A percentile compares a stretch with the other conserved stretches of the same genome.
phyloP scores from a whole-genome alignment of 2,329 filamentous ascomycete genomes.

The Cyphellophora attinorum region DNA sequence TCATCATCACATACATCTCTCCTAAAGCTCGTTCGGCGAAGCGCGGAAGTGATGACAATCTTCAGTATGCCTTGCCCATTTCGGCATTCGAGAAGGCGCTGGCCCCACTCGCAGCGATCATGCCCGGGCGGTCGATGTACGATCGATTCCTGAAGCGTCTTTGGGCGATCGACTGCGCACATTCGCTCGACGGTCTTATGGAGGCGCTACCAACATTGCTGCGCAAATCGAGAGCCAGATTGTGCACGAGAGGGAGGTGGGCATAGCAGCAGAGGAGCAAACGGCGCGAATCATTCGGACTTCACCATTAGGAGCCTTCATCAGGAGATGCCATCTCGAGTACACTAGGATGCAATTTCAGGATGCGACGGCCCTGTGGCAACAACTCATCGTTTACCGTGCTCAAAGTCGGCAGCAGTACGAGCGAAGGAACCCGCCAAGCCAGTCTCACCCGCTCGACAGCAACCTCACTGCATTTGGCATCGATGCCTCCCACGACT shows the following conservation, averaged over 20 bases:
- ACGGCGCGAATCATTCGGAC: slow-evolving; percentile 50
- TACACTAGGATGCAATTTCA: slow-evolving; percentile 72
- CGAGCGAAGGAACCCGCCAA: slow-evolving; percentile 42
- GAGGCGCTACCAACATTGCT: slow-evolving; percentile 49
- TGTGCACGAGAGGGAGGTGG: slow-evolving; percentile 45
- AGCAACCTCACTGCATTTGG: slow-evolving; percentile 52
- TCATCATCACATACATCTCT: slow-evolving; percentile 63
- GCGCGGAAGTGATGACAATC: slow-evolving; percentile 11
- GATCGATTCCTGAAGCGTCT: slow-evolving; percentile 72
- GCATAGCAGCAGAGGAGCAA: slow-evolving; percentile 37
- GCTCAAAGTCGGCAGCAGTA: slow-evolving; percentile 59
- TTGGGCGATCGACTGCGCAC: slow-evolving; percentile 74
- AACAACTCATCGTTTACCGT: slow-evolving; percentile 69
- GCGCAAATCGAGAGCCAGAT: slow-evolving; percentile 52
- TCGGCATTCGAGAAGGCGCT: slow-evolving; percentile 39
- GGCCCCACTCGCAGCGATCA: slow-evolving; percentile 34
- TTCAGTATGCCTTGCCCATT: slow-evolving; percentile 21
- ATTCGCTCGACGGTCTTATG: slow-evolving; percentile 73
- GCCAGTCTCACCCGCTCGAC: slow-evolving; percentile 45
- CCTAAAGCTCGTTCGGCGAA: slow-evolving; percentile 26
- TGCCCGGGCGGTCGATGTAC: slow-evolving; percentile 76
- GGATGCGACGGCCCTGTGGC: slow-evolving; percentile 71
- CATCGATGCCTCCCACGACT: slow-evolving; percentile 39
- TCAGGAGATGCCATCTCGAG: slow-evolving; percentile 68
- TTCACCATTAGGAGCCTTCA: slow-evolving; percentile 72